These are phyloP conservation scores for Echinochloa phyllopogon DNA, from an alignment of 176 grass and related monocot species.

Conservation along the genomic window DNA sequence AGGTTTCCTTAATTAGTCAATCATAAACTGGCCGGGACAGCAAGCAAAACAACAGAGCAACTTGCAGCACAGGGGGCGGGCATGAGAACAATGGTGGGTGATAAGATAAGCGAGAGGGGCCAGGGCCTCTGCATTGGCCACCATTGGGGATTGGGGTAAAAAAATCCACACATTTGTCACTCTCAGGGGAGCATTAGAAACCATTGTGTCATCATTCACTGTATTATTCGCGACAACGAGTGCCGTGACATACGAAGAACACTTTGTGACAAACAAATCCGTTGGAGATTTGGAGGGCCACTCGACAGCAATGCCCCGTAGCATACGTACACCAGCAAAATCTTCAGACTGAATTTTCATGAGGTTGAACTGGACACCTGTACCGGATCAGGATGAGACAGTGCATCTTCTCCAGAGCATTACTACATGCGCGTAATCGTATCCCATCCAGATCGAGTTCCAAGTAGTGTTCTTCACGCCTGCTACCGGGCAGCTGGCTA, in stretches of 20 bases:
- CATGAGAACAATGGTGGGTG: not conserved
- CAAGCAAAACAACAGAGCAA: not conserved
- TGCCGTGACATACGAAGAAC: not conserved
- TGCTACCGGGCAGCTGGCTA: too few species aligned
- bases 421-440: too few species aligned
- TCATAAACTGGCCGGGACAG: not conserved
- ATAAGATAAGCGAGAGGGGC: not conserved
- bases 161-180: not conserved
- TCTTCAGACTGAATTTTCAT: too few species aligned
- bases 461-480: too few species aligned
- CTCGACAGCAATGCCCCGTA: too few species aligned
- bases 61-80: not conserved
- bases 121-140: too few species aligned
- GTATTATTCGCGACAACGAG: not conserved
- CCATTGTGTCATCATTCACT: conserved; percentile 6
- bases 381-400: too few species aligned
- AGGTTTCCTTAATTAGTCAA: not conserved
- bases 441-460: too few species aligned
- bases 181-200: not conserved
- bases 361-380: too few species aligned
- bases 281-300: not conserved
- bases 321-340: too few species aligned
- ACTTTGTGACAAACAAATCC: not conserved
- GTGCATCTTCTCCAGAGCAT: too few species aligned
- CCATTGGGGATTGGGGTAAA: not conserved